phyloP scores from a whole-genome alignment of 83 land plant species.

The Isoetes engelmannii region DNA sequence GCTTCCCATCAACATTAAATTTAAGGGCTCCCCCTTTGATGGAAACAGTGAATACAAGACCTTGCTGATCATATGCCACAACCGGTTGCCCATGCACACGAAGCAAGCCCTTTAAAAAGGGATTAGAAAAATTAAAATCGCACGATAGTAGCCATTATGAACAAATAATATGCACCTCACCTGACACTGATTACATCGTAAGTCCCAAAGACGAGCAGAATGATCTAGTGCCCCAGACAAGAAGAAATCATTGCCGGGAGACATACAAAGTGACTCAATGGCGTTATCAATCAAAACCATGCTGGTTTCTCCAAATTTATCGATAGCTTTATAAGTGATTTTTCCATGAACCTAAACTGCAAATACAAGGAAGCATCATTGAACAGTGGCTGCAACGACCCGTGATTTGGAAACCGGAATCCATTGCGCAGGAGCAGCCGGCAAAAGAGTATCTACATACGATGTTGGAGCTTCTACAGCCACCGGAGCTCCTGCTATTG shows the following conservation, averaged over 20 bases:
- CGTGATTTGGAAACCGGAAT: too few species aligned
- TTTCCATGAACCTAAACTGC: too few species aligned
- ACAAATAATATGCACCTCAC: not conserved
- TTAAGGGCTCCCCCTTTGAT: constrained; percentile 3
- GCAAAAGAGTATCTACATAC: too few species aligned
- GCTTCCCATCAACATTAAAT: constrained; percentile 5
- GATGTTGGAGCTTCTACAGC: too few species aligned
- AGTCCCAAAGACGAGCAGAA: not conserved
- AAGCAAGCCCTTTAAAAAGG: not conserved
- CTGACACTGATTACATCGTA: constrained; percentile 1
- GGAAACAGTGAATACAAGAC: not conserved
- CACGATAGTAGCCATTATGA: too few species aligned
- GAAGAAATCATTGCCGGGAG: not conserved
- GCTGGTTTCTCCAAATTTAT: too few species aligned
- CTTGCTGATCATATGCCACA: constrained; percentile 5
- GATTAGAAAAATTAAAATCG: not conserved
- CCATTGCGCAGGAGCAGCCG: too few species aligned
- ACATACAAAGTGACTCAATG: not conserved
- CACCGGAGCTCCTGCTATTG: too few species aligned
- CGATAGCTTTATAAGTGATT: too few species aligned
- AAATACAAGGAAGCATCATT: too few species aligned
- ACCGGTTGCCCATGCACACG: constrained; percentile 1
- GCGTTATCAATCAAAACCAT: too few species aligned
- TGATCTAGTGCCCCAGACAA: constrained; percentile 2
- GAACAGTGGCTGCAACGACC: too few species aligned